Conservation (phyloP, 371 early-diverging fungal species). For the Mortierella sp. region DNA sequence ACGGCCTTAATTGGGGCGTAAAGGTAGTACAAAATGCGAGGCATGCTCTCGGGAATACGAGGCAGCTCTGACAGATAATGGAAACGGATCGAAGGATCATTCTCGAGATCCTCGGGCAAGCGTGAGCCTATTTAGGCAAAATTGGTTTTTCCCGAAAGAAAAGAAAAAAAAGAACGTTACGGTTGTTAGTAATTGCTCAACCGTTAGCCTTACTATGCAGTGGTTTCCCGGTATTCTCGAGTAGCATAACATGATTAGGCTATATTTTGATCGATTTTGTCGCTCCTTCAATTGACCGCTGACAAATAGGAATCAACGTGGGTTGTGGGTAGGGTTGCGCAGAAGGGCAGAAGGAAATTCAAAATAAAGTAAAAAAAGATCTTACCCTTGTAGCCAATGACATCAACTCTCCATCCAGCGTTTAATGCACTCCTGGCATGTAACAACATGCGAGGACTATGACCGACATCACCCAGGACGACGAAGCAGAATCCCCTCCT, state of each 20-base stretch:
- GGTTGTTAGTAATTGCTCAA: constrained; percentile 1
- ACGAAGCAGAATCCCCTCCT: constrained; percentile 63
- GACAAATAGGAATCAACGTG: constrained; percentile 2
- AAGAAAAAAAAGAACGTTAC: background rate
- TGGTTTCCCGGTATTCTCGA: background rate
- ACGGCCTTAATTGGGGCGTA: constrained; percentile 78
- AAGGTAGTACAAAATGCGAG: constrained; percentile 65
- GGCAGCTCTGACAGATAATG: constrained; percentile 46
- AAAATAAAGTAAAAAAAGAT: background rate
- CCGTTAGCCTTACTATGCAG: background rate
- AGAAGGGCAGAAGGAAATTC: background rate
- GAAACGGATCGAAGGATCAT: constrained; percentile 48
- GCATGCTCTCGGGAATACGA: constrained; percentile 66
- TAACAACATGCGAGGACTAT: constrained; percentile 96
- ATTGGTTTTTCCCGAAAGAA: background rate
- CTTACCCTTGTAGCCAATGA: constrained; percentile 87
- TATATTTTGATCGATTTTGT: background rate
- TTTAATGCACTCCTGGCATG: constrained; percentile 86
- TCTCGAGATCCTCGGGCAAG: constrained; percentile 49
- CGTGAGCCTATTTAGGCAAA: constrained; percentile 35
- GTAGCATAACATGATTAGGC: background rate
- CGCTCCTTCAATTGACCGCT: background rate
- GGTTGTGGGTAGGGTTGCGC: background rate
- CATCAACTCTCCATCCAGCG: constrained; percentile 79
- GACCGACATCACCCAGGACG: constrained; percentile 93